Evolutionary conservation across 176 grass and related monocot genomes (phyloP).

Genomic region (Rhynchospora tenuis): DNA sequence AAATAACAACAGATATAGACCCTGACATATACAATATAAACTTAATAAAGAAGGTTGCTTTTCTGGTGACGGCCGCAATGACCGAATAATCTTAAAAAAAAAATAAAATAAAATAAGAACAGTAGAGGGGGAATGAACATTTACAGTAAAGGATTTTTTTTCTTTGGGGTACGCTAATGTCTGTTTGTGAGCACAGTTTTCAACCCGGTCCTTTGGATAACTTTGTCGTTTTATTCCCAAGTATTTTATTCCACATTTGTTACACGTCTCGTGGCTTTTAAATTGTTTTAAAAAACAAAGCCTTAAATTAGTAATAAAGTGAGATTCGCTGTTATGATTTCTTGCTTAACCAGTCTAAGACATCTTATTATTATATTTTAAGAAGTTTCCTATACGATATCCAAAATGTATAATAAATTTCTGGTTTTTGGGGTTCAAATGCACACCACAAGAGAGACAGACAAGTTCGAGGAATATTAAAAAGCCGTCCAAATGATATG

Average conservation of each 20-base stretch:
- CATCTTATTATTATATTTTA: not conserved
- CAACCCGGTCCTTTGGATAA: not conserved
- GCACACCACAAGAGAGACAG: not conserved
- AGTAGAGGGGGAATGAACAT: too few species aligned
- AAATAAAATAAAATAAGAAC: too few species aligned
- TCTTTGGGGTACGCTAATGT: not conserved
- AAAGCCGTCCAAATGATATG: not conserved
- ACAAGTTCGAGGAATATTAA: not conserved
- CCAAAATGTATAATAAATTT: not conserved
- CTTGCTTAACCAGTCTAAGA: not conserved
- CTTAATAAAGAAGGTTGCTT: too few species aligned
- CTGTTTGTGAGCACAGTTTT: not conserved
- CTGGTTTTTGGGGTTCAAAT: not conserved
- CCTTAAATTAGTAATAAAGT: not conserved
- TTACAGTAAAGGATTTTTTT: too few species aligned
- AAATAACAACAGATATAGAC: too few species aligned
- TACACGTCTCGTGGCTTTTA: not conserved
- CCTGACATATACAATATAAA: too few species aligned
- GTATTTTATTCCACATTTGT: not conserved
- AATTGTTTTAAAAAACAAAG: too few species aligned
- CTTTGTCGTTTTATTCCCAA: not conserved
- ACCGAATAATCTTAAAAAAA: too few species aligned
- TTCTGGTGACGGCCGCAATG: too few species aligned
- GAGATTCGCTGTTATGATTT: not conserved
- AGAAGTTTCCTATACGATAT: not conserved